Percentiles rank a stretch among this genome's conserved stretches.
These are phyloP conservation scores for Diplodia mutila DNA, from an alignment of 2,329 filamentous ascomycete genomes.

Conservation along the genomic window DNA sequence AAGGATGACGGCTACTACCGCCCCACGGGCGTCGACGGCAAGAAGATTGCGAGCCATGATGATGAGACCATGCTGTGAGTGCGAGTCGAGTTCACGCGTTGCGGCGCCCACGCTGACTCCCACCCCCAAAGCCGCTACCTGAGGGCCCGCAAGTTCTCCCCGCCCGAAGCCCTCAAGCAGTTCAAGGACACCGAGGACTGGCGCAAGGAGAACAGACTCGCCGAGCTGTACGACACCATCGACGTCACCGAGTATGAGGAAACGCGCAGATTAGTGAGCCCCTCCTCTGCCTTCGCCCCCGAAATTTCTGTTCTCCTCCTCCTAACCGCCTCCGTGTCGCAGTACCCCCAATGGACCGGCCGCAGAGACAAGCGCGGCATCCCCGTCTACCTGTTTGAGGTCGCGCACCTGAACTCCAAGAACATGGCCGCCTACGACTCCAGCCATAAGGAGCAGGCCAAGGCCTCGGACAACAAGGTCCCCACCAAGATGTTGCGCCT, in stretches of 20 bases:
- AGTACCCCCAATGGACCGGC: constrained; percentile 96
- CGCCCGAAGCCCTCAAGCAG: constrained; percentile 77
- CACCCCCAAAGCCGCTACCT: constrained; percentile 70
- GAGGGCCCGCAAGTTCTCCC: constrained; percentile 79
- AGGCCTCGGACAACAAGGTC: constrained; percentile 63
- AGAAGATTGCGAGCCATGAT: constrained; percentile 63
- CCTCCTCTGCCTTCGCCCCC: too few relatives aligned
- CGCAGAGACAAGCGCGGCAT: constrained; percentile 88
- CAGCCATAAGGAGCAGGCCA: constrained; percentile 57
- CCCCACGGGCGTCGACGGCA: constrained; percentile 44
- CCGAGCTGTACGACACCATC: constrained; percentile 82
- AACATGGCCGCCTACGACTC: constrained; percentile 80
- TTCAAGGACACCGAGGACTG: constrained; percentile 89
- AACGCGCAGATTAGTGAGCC: constrained; percentile 70
- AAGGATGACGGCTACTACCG: constrained; percentile 67
- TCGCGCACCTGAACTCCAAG: constrained; percentile 80
- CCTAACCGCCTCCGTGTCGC: constrained; percentile 33
- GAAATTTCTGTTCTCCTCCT: neutral
- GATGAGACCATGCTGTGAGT: constrained; percentile 72
- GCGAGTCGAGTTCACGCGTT: neutral
- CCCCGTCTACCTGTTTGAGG: constrained; percentile 88
- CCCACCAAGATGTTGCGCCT: constrained; percentile 79
- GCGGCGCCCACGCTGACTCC: neutral
- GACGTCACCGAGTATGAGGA: constrained; percentile 83
- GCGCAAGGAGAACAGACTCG: constrained; percentile 77